These are phyloP conservation scores for Phaeophleospora eucalypticola DNA, from an alignment of 2,329 filamentous ascomycete species.

Conservation along the genomic window DNA sequence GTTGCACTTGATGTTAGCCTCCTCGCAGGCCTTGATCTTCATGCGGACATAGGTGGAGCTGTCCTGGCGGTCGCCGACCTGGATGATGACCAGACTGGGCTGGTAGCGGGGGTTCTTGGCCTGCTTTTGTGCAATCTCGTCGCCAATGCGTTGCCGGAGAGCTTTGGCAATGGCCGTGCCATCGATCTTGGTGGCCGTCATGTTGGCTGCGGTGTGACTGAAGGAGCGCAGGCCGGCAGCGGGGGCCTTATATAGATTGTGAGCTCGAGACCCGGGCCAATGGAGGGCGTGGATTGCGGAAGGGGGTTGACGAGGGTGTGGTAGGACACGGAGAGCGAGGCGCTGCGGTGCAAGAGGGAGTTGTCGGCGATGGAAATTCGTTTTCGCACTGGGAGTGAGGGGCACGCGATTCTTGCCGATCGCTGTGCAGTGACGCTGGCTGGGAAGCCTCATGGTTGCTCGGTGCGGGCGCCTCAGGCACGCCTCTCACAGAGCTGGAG, in stretches of 20 bases:
- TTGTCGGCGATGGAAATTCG: constrained; percentile 4
- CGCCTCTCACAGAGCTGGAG: too few species aligned
- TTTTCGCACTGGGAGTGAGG: too few species aligned
- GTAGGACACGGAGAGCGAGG: constrained; percentile 2
- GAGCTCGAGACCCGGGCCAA: constrained; percentile 4
- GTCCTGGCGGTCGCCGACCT: constrained; percentile 92
- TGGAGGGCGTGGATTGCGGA: constrained; percentile 1
- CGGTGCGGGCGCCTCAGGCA: background rate
- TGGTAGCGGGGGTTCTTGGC: constrained; percentile 79
- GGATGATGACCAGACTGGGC: constrained; percentile 88
- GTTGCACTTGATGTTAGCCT: constrained; percentile 89
- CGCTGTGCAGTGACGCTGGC: constrained; percentile 1
- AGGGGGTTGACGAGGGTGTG: constrained; percentile 1
- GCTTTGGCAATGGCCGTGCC: constrained; percentile 90
- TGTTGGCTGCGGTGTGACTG: constrained; percentile 55
- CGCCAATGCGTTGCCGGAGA: constrained; percentile 77
- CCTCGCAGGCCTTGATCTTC: constrained; percentile 95
- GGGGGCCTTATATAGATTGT: constrained; percentile 1
- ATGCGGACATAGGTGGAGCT: constrained; percentile 96
- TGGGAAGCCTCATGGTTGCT: constrained; percentile 1
- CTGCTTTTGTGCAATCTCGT: constrained; percentile 78
- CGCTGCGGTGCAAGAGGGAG: background rate
- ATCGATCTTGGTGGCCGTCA: constrained; percentile 90
- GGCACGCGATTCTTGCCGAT: constrained; percentile 6
- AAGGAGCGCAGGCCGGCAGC: constrained; percentile 35